These are phyloP conservation scores for Viola pubescens DNA, from an alignment of 441 rosid species.

Conservation along the genomic window DNA sequence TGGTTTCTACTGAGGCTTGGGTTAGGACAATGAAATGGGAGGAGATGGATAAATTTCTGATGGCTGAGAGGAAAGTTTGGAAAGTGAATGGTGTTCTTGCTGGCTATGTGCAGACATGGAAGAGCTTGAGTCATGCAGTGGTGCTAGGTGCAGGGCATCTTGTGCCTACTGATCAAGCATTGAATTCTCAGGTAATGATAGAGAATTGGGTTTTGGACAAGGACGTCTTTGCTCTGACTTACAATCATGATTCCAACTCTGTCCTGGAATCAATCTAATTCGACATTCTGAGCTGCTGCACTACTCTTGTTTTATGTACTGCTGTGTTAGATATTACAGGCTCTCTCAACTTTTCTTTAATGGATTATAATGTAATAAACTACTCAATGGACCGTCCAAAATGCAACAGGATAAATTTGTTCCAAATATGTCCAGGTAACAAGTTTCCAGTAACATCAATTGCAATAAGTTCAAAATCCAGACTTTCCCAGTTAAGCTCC, in stretches of 20 bases:
- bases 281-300: background rate
- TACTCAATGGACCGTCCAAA: no score
- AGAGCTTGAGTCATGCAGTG: constrained; percentile 43
- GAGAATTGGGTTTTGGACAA: constrained; percentile 59
- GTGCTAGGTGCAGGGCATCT: constrained; percentile 66
- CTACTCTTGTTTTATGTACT: background rate
- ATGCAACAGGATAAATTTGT: no score
- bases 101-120: constrained; percentile 63
- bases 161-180: constrained; percentile 55
- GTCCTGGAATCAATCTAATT: constrained; percentile 2
- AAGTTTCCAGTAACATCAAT: no score
- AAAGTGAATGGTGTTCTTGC: constrained; percentile 42
- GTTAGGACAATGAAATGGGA: constrained; percentile 62
- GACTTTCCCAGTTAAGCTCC: no score
- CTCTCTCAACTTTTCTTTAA: no score
- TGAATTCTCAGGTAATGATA: constrained; percentile 58
- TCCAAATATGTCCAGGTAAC: no score
- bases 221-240: constrained; percentile 29
- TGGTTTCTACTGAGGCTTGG: constrained; percentile 72
- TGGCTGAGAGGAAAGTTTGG: constrained; percentile 60
- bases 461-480: no score
- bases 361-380: no score
- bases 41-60: constrained; percentile 29
- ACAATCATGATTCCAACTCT: background rate
- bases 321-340: no score